Evolutionary conservation across 352 stramenopile genomes (phyloP).

Genomic region (Phytopythium chamaehyphon): DNA sequence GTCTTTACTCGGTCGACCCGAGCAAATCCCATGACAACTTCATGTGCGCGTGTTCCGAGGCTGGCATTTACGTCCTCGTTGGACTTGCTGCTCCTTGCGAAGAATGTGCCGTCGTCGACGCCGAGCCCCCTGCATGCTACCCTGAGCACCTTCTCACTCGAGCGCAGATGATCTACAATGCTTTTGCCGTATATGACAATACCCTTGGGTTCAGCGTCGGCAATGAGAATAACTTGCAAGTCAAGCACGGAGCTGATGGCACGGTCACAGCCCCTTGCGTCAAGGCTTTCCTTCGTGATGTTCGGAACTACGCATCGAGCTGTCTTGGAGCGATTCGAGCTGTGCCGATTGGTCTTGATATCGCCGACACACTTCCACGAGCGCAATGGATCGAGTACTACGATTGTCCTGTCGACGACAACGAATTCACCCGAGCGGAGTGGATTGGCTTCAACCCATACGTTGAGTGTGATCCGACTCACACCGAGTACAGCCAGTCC

Average conservation of each 20-base stretch:
- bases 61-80: conserved; percentile 70
- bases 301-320: conserved; percentile 36
- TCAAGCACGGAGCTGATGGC: conserved; percentile 16
- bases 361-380: conserved; percentile 51
- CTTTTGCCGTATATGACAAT: conserved; percentile 73
- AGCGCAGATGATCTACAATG: conserved; percentile 61
- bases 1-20: conserved; percentile 62
- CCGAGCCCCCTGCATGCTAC: conserved; percentile 43
- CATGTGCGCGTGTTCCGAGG: conserved; percentile 65
- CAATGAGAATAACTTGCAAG: conserved; percentile 58
- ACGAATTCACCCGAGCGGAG: conserved; percentile 50
- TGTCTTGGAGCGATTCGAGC: conserved; percentile 37
- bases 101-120: conserved; percentile 43
- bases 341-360: conserved; percentile 62
- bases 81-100: conserved; percentile 59
- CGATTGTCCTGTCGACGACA: conserved; percentile 44
- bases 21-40: conserved; percentile 67
- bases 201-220: conserved; percentile 47
- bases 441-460: conserved; percentile 75
- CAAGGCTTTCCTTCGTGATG: conserved; percentile 62
- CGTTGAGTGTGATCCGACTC: conserved; percentile 54
- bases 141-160: conserved; percentile 43
- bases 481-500: conserved; percentile 52
- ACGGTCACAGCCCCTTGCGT: conserved; percentile 47
- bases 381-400: conserved; percentile 57